These are phyloP conservation scores for Dictyostelium capitatum DNA, from an alignment of 78 protist species.

Conservation along the genomic window DNA sequence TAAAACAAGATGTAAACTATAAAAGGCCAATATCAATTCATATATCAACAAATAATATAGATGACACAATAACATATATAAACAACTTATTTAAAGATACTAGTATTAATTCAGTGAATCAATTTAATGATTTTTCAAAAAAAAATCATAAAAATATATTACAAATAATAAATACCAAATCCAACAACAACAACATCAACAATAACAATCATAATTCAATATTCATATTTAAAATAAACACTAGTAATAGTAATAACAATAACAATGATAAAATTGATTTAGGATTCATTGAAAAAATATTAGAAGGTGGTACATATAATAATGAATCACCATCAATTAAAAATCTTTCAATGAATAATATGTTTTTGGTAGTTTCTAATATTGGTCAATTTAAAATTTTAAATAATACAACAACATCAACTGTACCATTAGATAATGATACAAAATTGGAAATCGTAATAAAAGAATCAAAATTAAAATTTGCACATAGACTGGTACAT, in stretches of 20 bases:
- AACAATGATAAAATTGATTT: not conserved
- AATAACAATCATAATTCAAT: not conserved
- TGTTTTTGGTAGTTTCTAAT: not conserved
- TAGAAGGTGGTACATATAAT: not conserved
- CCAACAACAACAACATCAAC: too few species aligned
- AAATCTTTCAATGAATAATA: not conserved
- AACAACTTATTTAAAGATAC: not conserved
- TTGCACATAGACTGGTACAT: not conserved
- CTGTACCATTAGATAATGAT: not conserved
- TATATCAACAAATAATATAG: not conserved
- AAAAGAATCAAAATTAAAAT: not conserved
- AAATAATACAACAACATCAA: too few species aligned
- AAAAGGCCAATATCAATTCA: slow-evolving; percentile 10
- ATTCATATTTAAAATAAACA: not conserved
- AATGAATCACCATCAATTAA: not conserved
- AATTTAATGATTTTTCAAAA: not conserved
- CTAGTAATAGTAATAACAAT: not conserved
- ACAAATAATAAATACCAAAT: too few species aligned
- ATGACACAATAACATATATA: not conserved
- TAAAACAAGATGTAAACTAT: not conserved
- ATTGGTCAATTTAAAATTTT: not conserved
- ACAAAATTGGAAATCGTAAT: not conserved
- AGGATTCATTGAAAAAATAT: not conserved
- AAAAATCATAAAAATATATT: not conserved
- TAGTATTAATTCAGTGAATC: not conserved